Conservation (phyloP, 495 filamentous ascomycete genomes). For the Friedmanniomyces endolithicus region DNA sequence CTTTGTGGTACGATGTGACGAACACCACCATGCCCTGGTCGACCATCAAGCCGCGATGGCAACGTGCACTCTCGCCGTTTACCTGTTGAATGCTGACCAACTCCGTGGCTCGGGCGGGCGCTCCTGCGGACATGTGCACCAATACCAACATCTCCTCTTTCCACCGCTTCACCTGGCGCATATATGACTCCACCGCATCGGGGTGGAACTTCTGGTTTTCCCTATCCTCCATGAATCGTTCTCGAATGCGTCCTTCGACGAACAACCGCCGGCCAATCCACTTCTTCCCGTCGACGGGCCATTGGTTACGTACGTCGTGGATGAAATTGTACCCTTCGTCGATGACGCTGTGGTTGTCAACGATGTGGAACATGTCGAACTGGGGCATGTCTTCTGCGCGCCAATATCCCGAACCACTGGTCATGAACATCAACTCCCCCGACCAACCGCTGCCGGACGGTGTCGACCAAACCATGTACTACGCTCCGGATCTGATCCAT, state of each 20-base stretch:
- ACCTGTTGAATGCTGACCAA: slow-evolving; percentile 4
- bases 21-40: slow-evolving; percentile 10
- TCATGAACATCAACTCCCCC: slow-evolving; percentile 9
- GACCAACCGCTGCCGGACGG: neutral
- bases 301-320: neutral
- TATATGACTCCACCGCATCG: neutral
- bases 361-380: neutral
- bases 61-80: neutral
- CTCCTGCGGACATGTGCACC: slow-evolving; percentile 4
- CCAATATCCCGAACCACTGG: neutral
- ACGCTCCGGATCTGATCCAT: neutral
- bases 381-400: neutral
- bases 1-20: slow-evolving; percentile 11
- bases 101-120: slow-evolving; percentile 5
- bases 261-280: slow-evolving; percentile 1
- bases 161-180: neutral
- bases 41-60: neutral
- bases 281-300: neutral
- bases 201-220: neutral
- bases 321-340: slow-evolving; percentile 3
- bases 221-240: neutral
- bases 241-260: neutral
- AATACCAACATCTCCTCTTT: slow-evolving; percentile 9
- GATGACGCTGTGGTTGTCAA: neutral
- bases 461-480: slow-evolving; percentile 8